These are phyloP conservation scores for Globisporangium cystogenes DNA, from an alignment of 352 stramenopile species.

Conservation along the genomic window DNA sequence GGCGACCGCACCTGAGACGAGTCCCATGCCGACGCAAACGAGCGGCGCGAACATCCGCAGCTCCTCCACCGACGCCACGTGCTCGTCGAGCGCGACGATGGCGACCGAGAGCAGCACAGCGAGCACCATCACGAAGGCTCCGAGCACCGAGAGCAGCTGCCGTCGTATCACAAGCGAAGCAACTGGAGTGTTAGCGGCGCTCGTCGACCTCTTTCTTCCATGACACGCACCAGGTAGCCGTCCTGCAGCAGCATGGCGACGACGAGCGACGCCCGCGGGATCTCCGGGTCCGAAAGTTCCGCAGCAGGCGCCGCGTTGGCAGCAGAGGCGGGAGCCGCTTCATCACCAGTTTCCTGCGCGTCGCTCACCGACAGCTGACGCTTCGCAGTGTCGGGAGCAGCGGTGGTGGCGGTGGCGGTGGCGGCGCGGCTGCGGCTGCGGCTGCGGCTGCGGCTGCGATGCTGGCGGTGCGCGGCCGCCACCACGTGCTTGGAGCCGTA, in stretches of 20 bases:
- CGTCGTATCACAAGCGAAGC: neutral
- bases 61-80: constrained; percentile 40
- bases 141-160: constrained; percentile 35
- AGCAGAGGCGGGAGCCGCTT: neutral
- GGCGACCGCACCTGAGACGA: constrained; percentile 30
- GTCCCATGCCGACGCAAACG: constrained; percentile 49
- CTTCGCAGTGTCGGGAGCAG: constrained; percentile 5
- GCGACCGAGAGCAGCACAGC: constrained; percentile 44
- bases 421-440: too few species aligned
- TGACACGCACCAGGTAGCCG: constrained; percentile 37
- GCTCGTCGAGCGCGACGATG: constrained; percentile 36
- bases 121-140: constrained; percentile 49
- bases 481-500: constrained; percentile 13
- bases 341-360: neutral
- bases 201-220: too few species aligned
- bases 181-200: neutral
- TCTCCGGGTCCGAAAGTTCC: constrained; percentile 6
- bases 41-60: constrained; percentile 64
- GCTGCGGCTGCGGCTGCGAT: constrained; percentile 1
- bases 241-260: constrained; percentile 43
- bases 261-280: constrained; percentile 23
- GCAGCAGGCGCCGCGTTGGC: neutral
- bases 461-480: constrained; percentile 10
- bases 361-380: constrained; percentile 11
- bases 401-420: too few species aligned